phyloP scores from a whole-genome alignment of 345 rosid genomes.

The Hibiscus tridactylites region DNA sequence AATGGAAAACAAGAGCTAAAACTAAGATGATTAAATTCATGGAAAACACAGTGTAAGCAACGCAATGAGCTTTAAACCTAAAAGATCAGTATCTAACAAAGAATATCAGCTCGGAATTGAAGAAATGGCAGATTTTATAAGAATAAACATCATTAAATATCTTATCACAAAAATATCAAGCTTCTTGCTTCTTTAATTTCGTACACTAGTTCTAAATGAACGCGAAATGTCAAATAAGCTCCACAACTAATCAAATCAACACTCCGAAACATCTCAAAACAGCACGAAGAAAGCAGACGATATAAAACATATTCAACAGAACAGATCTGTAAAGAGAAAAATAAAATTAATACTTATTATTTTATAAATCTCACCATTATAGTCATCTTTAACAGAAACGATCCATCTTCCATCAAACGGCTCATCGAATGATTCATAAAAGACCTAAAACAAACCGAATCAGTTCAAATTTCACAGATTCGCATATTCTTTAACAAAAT shows the following conservation, averaged over 20 bases:
- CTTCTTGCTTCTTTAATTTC: neutral
- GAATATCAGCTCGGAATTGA: neutral
- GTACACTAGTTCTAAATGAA: neutral
- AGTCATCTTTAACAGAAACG: conserved; percentile 57
- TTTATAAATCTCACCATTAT: conserved; percentile 34
- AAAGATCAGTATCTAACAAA: no score
- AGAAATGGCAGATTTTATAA: neutral
- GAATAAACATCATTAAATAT: neutral
- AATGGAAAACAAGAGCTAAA: no score
- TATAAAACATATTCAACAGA: neutral
- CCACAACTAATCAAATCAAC: neutral
- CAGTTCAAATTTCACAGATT: neutral
- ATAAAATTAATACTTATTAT: no score
- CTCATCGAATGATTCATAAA: conserved; percentile 68
- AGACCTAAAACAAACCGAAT: conserved; percentile 30
- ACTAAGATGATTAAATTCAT: no score
- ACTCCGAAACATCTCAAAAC: neutral
- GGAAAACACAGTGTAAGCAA: no score
- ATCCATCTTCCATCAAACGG: conserved; percentile 71
- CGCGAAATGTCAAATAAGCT: neutral
- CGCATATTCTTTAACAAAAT: no score
- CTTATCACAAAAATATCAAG: neutral
- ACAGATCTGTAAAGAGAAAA: neutral
- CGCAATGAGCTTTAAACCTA: no score
- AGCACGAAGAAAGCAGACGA: neutral